A percentile compares a stretch with the other conserved stretches of the same genome.
Evolutionary conservation across 768 basidiomycete species (phyloP).

Genomic region (Suillus ampliporus): DNA sequence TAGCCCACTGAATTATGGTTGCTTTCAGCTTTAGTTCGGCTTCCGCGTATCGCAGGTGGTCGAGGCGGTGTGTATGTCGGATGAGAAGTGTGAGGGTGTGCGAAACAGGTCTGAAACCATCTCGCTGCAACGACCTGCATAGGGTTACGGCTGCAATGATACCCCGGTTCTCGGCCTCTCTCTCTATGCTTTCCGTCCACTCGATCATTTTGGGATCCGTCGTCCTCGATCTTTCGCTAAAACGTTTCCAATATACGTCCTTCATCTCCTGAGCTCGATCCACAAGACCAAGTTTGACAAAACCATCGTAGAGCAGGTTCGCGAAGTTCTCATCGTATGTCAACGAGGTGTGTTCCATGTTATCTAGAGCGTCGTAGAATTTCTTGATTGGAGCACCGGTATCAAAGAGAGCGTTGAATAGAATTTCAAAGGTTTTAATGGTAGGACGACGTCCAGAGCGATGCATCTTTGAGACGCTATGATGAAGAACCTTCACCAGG

Average conservation of each 20-base stretch:
- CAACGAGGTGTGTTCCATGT: conserved; percentile 52
- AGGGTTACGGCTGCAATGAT: conserved; percentile 40
- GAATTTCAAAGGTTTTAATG: conserved; percentile 52
- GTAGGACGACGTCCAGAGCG: conserved; percentile 47
- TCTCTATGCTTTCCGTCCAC: conserved; percentile 36
- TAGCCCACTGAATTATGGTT: conserved; percentile 55
- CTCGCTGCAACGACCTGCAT: conserved; percentile 37
- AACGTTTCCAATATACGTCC: conserved; percentile 42
- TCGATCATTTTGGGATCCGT: conserved; percentile 32
- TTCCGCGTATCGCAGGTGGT: conserved; percentile 51
- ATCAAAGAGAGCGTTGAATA: conserved; percentile 51
- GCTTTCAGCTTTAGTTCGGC: conserved; percentile 46
- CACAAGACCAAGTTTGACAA: conserved; percentile 44
- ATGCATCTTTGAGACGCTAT: conserved; percentile 43
- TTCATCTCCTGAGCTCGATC: conserved; percentile 45
- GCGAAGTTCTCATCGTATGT: conserved; percentile 50
- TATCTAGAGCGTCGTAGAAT: conserved; percentile 49
- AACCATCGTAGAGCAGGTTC: conserved; percentile 47
- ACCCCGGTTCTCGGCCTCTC: conserved; percentile 40
- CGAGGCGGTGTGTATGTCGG: conserved; percentile 42
- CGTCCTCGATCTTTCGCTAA: conserved; percentile 34
- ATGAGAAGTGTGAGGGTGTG: conserved; percentile 49
- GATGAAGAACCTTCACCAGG: conserved; percentile 31
- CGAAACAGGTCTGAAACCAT: conserved; percentile 38
- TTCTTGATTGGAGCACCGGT: conserved; percentile 35